Base-by-base conservation (phyloP, 108 stramenopile species). In the Mediolabrus comicus region DNA sequence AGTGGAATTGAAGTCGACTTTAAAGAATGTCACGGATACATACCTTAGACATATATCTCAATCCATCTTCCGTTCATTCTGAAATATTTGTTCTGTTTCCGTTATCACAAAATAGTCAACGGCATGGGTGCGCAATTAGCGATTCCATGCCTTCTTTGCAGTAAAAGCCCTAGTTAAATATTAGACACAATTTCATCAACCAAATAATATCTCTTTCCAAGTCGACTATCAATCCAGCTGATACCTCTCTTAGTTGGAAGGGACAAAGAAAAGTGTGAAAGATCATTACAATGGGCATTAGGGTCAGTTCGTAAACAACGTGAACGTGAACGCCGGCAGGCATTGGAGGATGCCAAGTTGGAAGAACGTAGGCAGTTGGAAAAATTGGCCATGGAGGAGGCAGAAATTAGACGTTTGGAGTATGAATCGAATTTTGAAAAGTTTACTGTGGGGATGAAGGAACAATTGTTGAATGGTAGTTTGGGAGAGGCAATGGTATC, bases 1-100 rank as follows among this genome's bases (percentile, higher is more conserved):
- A 82, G 69, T 26, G 84, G 84, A 3, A 75, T 82, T 31, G 84
- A 85, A 61, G 53, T 70, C 2, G 84, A 82, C 34, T 85, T 85
- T 60, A 65, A 76, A 14, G n/a, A n/a, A n/a, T n/a, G n/a, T n/a
- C n/a, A n/a, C n/a, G n/a, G n/a, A n/a, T n/a, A n/a, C n/a, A n/a
- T n/a, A n/a, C n/a, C n/a, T n/a, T n/a, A n/a, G n/a, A n/a, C n/a
- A n/a, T n/a, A n/a, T n/a, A n/a, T n/a, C n/a, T n/a, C n/a, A n/a
- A n/a, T n/a, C n/a, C n/a, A n/a, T n/a, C n/a, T n/a, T n/a, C n/a
- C n/a, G n/a, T n/a, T n/a, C n/a, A n/a, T n/a, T n/a, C n/a, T n/a
- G n/a, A n/a, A n/a, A n/a, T n/a, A n/a, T n/a, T n/a, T n/a, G n/a
- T n/a, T n/a, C n/a, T n/a, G n/a, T n/a, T n/a, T n/a, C n/a, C n/a